Evolutionary conservation across 108 stramenopile species (phyloP).

Genomic region (Cylindrotheca closterium): DNA sequence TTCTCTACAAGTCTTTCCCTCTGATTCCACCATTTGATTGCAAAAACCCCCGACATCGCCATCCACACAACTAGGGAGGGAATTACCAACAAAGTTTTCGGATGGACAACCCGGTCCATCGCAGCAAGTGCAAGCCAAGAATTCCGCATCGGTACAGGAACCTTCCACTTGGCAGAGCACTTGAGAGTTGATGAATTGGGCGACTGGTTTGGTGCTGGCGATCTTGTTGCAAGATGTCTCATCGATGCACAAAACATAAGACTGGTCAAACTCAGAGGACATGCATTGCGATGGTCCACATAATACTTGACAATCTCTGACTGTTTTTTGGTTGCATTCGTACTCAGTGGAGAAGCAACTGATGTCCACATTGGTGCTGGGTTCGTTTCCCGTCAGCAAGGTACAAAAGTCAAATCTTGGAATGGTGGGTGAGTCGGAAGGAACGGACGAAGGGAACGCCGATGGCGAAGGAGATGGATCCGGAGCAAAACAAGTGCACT

Average conservation of each 20-base stretch:
- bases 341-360: neutral
- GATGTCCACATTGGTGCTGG: neutral
- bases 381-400: neutral
- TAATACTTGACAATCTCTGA: neutral
- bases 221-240: neutral
- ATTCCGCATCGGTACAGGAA: neutral
- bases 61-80: neutral
- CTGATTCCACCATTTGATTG: neutral
- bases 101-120: neutral
- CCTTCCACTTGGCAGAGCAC: neutral
- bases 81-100: neutral
- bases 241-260: neutral
- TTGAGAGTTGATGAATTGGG: neutral
- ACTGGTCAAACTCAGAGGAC: neutral
- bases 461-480: neutral
- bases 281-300: neutral
- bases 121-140: neutral
- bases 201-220: neutral
- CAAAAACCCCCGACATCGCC: neutral
- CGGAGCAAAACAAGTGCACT: neutral
- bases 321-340: neutral
- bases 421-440: neutral
- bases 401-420: neutral
- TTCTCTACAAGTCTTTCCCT: neutral
- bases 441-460: neutral